phyloP scores from a whole-genome alignment of 2,329 filamentous ascomycete species.

The Nigrograna mackinnonii region DNA sequence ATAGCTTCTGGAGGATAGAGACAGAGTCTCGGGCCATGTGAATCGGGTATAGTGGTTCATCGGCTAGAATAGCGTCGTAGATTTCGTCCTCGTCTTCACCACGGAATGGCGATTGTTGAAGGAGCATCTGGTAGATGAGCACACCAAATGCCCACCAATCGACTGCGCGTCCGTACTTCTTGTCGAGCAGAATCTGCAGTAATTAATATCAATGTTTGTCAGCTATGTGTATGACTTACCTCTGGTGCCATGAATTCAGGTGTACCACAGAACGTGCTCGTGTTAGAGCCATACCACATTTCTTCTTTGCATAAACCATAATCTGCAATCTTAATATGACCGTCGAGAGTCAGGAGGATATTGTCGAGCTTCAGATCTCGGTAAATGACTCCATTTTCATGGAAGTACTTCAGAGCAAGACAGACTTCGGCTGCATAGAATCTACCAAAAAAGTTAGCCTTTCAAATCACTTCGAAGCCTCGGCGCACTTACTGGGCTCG shows the following conservation, averaged over 20 bases:
- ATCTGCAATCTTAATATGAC: slow-evolving; percentile 98
- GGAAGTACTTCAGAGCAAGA: slow-evolving; percentile 97
- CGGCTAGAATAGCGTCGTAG: slow-evolving; percentile 96
- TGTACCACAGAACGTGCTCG: slow-evolving; percentile 98
- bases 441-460: slow-evolving; percentile 48
- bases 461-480: not conserved
- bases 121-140: slow-evolving; percentile 98
- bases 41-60: slow-evolving; percentile 96
- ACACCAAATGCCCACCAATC: slow-evolving; percentile 99
- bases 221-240: slow-evolving; percentile 57
- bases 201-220: slow-evolving; percentile 24
- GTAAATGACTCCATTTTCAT: slow-evolving; percentile 99
- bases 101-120: slow-evolving; percentile 97
- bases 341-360: slow-evolving; percentile 90
- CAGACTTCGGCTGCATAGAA: slow-evolving; percentile 99
- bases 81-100: slow-evolving; percentile 99
- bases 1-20: slow-evolving; percentile 94
- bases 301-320: slow-evolving; percentile 99
- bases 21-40: slow-evolving; percentile 98
- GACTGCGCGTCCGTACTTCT: slow-evolving; percentile 96
- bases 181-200: slow-evolving; percentile 85
- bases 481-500: slow-evolving; percentile 77
- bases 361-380: slow-evolving; percentile 81
- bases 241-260: slow-evolving; percentile 99
- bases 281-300: slow-evolving; percentile 98